Evolutionary conservation across 345 rosid species (phyloP), one percentile per base, ranked within the genome.

Genomic region (Litchi chinensis): DNA sequence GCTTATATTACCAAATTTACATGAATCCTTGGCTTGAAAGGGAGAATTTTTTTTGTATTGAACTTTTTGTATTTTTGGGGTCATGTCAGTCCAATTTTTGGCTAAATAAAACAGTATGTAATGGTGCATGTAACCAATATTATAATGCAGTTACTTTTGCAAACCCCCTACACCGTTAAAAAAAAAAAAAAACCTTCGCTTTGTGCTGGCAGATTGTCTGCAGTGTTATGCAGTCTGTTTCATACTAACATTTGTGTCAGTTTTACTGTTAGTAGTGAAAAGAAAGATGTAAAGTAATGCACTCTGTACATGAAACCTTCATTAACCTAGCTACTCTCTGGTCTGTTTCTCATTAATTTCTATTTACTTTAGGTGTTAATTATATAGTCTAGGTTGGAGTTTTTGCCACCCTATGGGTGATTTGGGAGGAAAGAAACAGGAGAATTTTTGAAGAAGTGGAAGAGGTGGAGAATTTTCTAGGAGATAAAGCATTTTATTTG

Each of bases 291-390:
- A 60, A 28, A 18, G 65, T 60, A 22, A 16, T 15, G 5, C n/a
- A 54, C 21, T 54, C 6, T 54, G 16, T 18, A 12, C 62, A 15
- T 70, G 39, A 70, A 16, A 70, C 28, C 8, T 52, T 24, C 10
- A 44, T 19, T 13, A 21, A 44, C 72, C 72, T 43, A 43, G n/a
- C 70, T 69, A 41, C 37, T 56, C 16, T 69, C 54, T 22, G 6
- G 11, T 54, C 73, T 5, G 6, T 22, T n/a, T 18, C 21, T 13
- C 41, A 40, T 37, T 70, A 37, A 46, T 48, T 70, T 68, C 15
- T 46, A 18, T 48, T 70, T 70, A 13, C n/a, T 46, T 70, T 70
- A 7, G 52, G 73, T 70, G 40, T 7, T 37, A 69, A 69, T 48
- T 46, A 21, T 57, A 46, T 13, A 22, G 57, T 2, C n/a, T n/a